Evolutionary conservation across 345 rosid genomes (phyloP).

Genomic region (Arabidopsis arenosa): DNA sequence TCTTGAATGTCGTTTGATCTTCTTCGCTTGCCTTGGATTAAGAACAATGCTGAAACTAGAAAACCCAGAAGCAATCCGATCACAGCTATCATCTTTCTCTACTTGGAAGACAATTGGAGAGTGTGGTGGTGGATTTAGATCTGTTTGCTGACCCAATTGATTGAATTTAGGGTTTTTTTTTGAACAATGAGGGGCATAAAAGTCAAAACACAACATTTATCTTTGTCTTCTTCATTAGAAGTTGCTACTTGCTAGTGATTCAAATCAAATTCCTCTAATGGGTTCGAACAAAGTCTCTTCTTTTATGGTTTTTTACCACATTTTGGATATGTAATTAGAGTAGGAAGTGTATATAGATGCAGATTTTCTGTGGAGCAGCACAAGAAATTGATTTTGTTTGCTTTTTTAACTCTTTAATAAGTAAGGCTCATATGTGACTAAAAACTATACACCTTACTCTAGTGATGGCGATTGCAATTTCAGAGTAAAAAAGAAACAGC

Average conservation of each 20-base stretch:
- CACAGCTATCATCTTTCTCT: constrained; percentile 43
- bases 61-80: constrained; percentile 52
- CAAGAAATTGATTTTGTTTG: not conserved
- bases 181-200: constrained; percentile 20
- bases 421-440: too few relatives aligned
- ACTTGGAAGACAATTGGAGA: constrained; percentile 1
- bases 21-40: constrained; percentile 47
- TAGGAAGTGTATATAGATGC: not conserved
- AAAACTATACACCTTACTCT: not conserved
- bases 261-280: not conserved
- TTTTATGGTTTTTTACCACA: too few relatives aligned
- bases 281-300: not conserved
- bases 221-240: constrained; percentile 2
- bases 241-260: not conserved
- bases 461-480: not conserved
- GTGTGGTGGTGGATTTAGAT: constrained; percentile 14
- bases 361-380: not conserved
- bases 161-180: constrained; percentile 1
- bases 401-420: not conserved
- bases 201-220: not conserved
- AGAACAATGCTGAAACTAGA: constrained; percentile 52
- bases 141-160: constrained; percentile 3
- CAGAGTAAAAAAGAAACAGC: not conserved
- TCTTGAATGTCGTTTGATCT: constrained; percentile 39
- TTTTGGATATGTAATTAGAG: not conserved